Base-by-base conservation (phyloP, 225 moss, liverwort and hornwort species). In the Climacium dendroides region DNA sequence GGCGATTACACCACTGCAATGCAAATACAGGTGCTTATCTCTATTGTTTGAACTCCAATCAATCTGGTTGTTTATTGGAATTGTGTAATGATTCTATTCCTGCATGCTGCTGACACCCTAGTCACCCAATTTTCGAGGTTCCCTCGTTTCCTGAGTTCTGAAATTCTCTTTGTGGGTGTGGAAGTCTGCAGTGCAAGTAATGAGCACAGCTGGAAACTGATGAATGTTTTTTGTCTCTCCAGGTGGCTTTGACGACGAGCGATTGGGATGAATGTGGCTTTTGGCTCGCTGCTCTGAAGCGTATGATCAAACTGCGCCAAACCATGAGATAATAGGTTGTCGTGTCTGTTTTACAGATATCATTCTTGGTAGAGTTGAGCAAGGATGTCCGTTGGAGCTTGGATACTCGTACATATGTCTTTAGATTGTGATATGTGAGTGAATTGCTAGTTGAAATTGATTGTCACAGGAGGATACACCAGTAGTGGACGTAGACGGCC, bases 241-340 rank as follows among this genome's bases (percentile, higher is more conserved):
- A 98, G 98, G 98, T 98, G 90, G 94, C 94, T 60, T 91, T 96
- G 91, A 96, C 96, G 39, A 96, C 96, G 76, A 96, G 95, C 79
- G 96, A 98, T 37, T 96, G 96, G 94, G 98, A 98, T 67, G 98
- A 96, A 87, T 96, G 96, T 89, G 93, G 96, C 91, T 93, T 94
- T 75, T 96, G 96, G 95, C 92, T 98, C 70, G 88, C 95, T 85
- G 95, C 94, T 60, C 88, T 98, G 75, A 98, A 98, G 94, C 98
- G 95, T 54, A 96, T 98, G 96, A 96, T 98, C 18, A 98, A 96
- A 91, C 89, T 94, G 85, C 98, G 96, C 77, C 98, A 96, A 90
- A 87, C 91, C 54, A 91, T 96, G 88, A 96, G 96, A 92, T 98
- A 90, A 94, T 92, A 70, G 64, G 81, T 88, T 54, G 28, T 24